Evolutionary conservation across 2,329 filamentous ascomycete species (phyloP).

Genomic region (Talaromyces pinophilus): DNA sequence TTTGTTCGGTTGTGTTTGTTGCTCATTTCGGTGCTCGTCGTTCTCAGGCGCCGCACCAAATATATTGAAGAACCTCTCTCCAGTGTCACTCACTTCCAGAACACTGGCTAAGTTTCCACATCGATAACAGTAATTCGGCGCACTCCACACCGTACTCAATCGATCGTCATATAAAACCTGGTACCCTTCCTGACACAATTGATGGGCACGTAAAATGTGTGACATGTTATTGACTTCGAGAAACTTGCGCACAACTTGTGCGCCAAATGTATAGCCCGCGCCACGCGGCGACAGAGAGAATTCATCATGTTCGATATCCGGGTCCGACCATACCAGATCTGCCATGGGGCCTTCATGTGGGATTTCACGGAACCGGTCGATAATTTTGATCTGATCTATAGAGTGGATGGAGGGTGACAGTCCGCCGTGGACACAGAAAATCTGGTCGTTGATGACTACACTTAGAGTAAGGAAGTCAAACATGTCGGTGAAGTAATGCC

Average conservation of each 20-base stretch:
- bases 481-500: slow-evolving; percentile 99
- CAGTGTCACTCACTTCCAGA: slow-evolving; percentile 88
- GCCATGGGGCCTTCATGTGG: slow-evolving; percentile 99
- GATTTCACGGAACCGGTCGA: slow-evolving; percentile 97
- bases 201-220: slow-evolving; percentile 95
- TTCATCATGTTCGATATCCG: slow-evolving; percentile 94
- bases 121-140: slow-evolving; percentile 91
- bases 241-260: slow-evolving; percentile 98
- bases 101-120: slow-evolving; percentile 98
- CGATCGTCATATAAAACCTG: slow-evolving; percentile 95
- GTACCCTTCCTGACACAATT: slow-evolving; percentile 96
- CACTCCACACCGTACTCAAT: slow-evolving; percentile 96
- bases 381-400: slow-evolving; percentile 99
- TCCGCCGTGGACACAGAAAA: slow-evolving; percentile 97
- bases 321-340: slow-evolving; percentile 98
- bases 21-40: slow-evolving; percentile 78
- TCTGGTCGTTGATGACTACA: slow-evolving; percentile 97
- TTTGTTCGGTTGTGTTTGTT: slow-evolving; percentile 68
- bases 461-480: slow-evolving; percentile 97
- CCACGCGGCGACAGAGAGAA: slow-evolving; percentile 92
- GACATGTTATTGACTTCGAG: slow-evolving; percentile 96
- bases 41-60: slow-evolving; percentile 95
- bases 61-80: slow-evolving; percentile 94
- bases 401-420: slow-evolving; percentile 90
- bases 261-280: slow-evolving; percentile 95